A percentile compares a stretch with the other conserved stretches of the same genome.
These are phyloP conservation scores for Leishmania amazonensis DNA, from an alignment of 208 protist genomes.

Conservation along the genomic window DNA sequence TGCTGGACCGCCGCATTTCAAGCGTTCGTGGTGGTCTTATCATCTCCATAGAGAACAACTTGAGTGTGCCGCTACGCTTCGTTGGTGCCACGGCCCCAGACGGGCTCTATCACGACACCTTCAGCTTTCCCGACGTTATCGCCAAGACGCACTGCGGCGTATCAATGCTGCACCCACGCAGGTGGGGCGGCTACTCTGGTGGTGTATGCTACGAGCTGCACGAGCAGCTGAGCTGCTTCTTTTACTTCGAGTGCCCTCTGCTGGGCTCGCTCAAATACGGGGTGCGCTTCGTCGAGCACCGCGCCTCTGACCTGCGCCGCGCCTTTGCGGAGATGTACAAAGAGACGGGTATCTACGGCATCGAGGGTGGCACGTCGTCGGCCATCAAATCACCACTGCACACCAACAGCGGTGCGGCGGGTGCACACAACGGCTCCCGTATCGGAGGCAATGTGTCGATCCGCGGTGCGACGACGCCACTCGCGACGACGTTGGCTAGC, in stretches of 20 bases:
- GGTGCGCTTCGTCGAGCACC: constrained; percentile 61
- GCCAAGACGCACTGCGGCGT: constrained; percentile 49
- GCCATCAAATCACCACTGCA: constrained; percentile 16
- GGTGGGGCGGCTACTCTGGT: constrained; percentile 72
- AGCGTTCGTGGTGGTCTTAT: constrained; percentile 45
- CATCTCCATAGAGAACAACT: constrained; percentile 67
- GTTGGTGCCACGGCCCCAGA: constrained; percentile 49
- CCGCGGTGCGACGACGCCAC: constrained; percentile 22
- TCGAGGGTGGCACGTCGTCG: constrained; percentile 26
- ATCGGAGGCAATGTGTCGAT: constrained; percentile 9
- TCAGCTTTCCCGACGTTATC: constrained; percentile 62
- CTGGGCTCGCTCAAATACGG: constrained; percentile 61
- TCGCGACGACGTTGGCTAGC: constrained; percentile 22
- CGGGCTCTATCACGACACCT: constrained; percentile 41
- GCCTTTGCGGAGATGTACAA: constrained; percentile 43
- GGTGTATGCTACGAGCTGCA: constrained; percentile 69
- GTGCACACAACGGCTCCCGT: not conserved
- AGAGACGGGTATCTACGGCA: constrained; percentile 35
- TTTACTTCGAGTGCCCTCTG: constrained; percentile 74
- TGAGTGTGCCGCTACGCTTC: constrained; percentile 43
- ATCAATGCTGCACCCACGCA: constrained; percentile 53
- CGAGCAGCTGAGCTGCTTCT: constrained; percentile 54
- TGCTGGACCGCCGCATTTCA: constrained; percentile 48
- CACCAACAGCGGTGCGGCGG: not conserved
- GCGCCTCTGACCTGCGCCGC: constrained; percentile 34